Conservation (phyloP, 306 rosid species). For the Gastrolobium bilobum region DNA sequence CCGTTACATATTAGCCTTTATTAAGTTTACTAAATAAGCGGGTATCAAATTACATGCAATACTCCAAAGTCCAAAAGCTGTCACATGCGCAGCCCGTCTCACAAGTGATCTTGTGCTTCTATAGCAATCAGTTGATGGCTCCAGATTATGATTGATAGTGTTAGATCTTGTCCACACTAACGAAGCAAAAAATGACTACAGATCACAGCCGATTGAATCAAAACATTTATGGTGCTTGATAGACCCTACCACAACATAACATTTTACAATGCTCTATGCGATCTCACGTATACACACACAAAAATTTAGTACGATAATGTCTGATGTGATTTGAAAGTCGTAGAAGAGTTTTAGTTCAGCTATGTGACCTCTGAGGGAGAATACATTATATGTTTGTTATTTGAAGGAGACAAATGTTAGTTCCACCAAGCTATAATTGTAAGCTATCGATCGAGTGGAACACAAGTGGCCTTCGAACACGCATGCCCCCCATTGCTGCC, state of each 20-base stretch:
- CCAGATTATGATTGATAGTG: slow-evolving; percentile 58
- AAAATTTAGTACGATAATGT: slow-evolving; percentile 51
- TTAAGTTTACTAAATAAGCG: no score
- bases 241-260: slow-evolving; percentile 51
- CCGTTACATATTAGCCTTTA: no score
- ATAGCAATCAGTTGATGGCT: slow-evolving; percentile 34
- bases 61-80: no score
- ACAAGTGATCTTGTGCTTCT: background rate
- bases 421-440: slow-evolving; percentile 45
- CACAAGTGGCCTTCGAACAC: slow-evolving; percentile 44
- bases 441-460: slow-evolving; percentile 44
- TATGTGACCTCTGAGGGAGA: slow-evolving; percentile 45
- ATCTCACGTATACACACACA: background rate
- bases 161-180: slow-evolving; percentile 67
- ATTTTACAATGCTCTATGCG: slow-evolving; percentile 10
- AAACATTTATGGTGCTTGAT: slow-evolving; percentile 45
- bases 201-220: slow-evolving; percentile 35
- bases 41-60: no score
- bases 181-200: slow-evolving; percentile 56
- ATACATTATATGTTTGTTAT: slow-evolving; percentile 54
- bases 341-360: slow-evolving; percentile 50
- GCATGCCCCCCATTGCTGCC: slow-evolving; percentile 22
- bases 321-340: slow-evolving; percentile 54
- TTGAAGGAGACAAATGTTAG: slow-evolving; percentile 52
- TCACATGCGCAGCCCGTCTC: no score